Conservation (phyloP, 768 basidiomycete species). For the Tylopilus felleus region DNA sequence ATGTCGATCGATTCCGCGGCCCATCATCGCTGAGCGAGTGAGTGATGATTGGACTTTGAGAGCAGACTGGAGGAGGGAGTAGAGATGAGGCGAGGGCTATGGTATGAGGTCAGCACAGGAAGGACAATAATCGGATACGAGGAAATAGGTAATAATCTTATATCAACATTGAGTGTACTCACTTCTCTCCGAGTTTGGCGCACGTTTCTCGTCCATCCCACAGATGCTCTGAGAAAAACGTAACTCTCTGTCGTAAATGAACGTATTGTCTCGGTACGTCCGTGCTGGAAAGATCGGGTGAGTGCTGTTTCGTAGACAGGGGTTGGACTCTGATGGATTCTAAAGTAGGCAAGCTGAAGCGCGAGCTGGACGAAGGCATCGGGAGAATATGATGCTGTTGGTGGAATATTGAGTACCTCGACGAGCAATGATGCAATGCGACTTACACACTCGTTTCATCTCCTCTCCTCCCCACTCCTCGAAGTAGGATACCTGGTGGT, state of each 20-base stretch:
- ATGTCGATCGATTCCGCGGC: constrained; percentile 86
- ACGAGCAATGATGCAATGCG: neutral
- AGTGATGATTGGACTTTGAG: constrained; percentile 66
- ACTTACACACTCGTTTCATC: constrained; percentile 73
- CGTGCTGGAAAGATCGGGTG: constrained; percentile 81
- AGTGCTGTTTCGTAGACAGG: constrained; percentile 93
- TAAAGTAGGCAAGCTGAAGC: constrained; percentile 88
- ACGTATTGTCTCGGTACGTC: constrained; percentile 88
- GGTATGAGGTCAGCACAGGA: neutral
- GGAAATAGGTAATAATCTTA: neutral
- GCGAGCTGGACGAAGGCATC: constrained; percentile 92
- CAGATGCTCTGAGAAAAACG: constrained; percentile 41
- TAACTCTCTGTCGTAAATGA: constrained; percentile 70
- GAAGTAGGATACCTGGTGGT: constrained; percentile 81
- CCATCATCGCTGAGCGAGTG: constrained; percentile 74
- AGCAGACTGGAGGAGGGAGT: constrained; percentile 60
- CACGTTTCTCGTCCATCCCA: constrained; percentile 13
- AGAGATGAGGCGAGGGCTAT: constrained; percentile 28
- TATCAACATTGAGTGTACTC: constrained; percentile 1
- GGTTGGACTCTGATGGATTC: constrained; percentile 68
- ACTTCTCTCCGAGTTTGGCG: constrained; percentile 7
- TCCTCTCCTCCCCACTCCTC: constrained; percentile 80
- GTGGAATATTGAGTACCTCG: neutral
- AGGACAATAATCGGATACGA: neutral
- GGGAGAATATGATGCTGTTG: constrained; percentile 52